These are phyloP conservation scores for Apiospora marii DNA, from an alignment of 2,329 filamentous ascomycete species.

Conservation along the genomic window DNA sequence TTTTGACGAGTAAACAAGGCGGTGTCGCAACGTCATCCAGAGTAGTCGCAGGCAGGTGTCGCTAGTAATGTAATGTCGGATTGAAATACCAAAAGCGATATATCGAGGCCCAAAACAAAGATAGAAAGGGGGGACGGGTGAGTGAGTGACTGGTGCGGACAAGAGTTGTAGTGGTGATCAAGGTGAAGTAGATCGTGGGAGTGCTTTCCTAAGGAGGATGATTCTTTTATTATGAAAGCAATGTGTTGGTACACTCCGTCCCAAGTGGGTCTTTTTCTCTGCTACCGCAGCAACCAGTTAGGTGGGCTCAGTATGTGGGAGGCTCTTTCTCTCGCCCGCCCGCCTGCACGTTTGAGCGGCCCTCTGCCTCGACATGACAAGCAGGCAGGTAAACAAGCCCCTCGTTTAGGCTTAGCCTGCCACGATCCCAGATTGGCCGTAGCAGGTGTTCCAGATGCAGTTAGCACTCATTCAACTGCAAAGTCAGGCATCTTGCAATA, in stretches of 20 bases:
- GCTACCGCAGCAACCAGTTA: not conserved
- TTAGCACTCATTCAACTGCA: not conserved
- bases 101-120: not conserved
- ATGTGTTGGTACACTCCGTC: not conserved
- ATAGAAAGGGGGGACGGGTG: not conserved
- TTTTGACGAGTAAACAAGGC: conserved; percentile 24
- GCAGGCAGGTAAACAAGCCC: not conserved
- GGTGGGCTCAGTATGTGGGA: too few relatives aligned
- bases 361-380: too few relatives aligned
- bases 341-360: too few relatives aligned
- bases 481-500: not conserved
- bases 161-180: conserved; percentile 16
- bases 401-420: not conserved
- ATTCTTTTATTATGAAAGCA: conserved; percentile 24
- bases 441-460: not conserved
- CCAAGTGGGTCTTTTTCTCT: not conserved
- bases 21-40: conserved; percentile 22
- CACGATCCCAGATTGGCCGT: not conserved
- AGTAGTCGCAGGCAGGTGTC: conserved; percentile 10
- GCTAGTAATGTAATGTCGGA: not conserved
- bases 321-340: not conserved
- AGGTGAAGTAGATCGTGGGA: conserved; percentile 15
- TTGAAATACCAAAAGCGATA: not conserved
- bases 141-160: not conserved
- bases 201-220: conserved; percentile 22